These are phyloP conservation scores for Penicillium goetzii DNA, from an alignment of 495 filamentous ascomycete species.

Conservation along the genomic window DNA sequence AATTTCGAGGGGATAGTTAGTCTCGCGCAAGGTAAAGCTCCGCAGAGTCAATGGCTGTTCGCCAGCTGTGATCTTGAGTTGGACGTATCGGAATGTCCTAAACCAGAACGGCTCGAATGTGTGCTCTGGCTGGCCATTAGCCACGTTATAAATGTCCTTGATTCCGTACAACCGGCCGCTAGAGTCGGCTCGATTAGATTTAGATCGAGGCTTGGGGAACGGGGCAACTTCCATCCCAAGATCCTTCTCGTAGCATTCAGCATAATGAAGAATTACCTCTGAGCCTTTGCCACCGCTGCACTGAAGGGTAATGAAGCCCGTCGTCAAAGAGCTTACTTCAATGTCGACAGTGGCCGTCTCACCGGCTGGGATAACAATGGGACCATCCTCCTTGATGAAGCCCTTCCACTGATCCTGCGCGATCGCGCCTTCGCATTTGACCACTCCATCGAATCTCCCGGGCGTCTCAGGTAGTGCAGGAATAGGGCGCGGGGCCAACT, in stretches of 20 bases:
- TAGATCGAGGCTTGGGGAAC: slow-evolving; percentile 26
- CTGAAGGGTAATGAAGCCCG: slow-evolving; percentile 27
- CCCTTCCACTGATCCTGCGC: slow-evolving; percentile 10
- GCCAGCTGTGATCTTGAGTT: slow-evolving; percentile 20
- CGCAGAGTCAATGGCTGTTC: slow-evolving; percentile 12
- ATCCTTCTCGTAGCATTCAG: slow-evolving; percentile 34
- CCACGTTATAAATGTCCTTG: slow-evolving; percentile 28
- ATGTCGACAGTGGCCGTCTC: slow-evolving; percentile 22
- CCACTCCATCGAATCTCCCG: slow-evolving; percentile 18
- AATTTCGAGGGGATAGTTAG: slow-evolving; percentile 29
- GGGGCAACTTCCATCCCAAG: slow-evolving; percentile 21
- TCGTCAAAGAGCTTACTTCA: slow-evolving; percentile 20
- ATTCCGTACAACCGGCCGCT: slow-evolving; percentile 25
- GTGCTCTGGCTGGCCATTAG: slow-evolving; percentile 11
- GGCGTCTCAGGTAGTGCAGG: slow-evolving; percentile 24
- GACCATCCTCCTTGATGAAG: slow-evolving; percentile 9
- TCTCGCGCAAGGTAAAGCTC: slow-evolving; percentile 20
- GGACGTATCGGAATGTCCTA: slow-evolving; percentile 35
- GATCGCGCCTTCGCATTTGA: slow-evolving; percentile 18
- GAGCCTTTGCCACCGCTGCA: slow-evolving; percentile 23
- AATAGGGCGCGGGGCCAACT: slow-evolving; percentile 23
- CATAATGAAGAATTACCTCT: slow-evolving; percentile 22
- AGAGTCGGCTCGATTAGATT: slow-evolving; percentile 22
- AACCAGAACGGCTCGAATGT: slow-evolving; percentile 35
- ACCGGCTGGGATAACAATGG: slow-evolving; percentile 17